phyloP scores from a whole-genome alignment of 2,329 filamentous ascomycete genomes.

The Hypomyces rosellus region DNA sequence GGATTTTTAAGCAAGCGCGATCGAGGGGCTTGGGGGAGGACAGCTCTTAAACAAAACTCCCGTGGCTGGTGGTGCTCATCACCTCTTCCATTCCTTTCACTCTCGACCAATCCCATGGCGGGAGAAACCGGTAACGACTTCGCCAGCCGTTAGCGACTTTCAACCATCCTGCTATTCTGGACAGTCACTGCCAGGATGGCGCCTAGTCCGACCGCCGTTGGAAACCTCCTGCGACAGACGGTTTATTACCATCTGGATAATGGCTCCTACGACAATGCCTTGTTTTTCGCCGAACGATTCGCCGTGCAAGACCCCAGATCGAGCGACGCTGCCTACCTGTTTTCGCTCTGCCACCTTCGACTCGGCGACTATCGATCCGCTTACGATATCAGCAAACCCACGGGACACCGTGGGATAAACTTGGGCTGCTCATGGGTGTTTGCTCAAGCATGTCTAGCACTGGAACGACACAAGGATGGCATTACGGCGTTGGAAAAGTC shows the following conservation, averaged over 20 bases:
- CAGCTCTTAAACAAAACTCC: neutral
- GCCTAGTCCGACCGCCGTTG: slow-evolving; percentile 44
- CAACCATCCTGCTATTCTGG: slow-evolving; percentile 6
- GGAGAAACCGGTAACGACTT: slow-evolving; percentile 19
- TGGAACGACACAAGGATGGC: slow-evolving; percentile 76
- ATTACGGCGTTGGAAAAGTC: slow-evolving; percentile 78
- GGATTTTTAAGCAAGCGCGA: neutral
- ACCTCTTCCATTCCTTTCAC: neutral
- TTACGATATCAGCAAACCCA: slow-evolving; percentile 70
- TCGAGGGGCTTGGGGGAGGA: neutral
- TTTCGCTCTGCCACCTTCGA: slow-evolving; percentile 78
- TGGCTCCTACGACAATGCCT: slow-evolving; percentile 78
- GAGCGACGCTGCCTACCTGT: slow-evolving; percentile 72
- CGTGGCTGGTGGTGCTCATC: neutral
- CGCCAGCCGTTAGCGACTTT: slow-evolving; percentile 7
- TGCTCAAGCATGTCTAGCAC: slow-evolving; percentile 76
- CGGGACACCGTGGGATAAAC: slow-evolving; percentile 65
- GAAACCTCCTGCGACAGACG: slow-evolving; percentile 50
- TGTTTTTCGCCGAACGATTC: slow-evolving; percentile 87
- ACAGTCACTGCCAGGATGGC: slow-evolving; percentile 39
- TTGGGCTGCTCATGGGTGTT: slow-evolving; percentile 87
- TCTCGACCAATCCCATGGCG: slow-evolving; percentile 19
- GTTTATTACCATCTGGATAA: slow-evolving; percentile 78
- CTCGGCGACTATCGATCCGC: slow-evolving; percentile 79
- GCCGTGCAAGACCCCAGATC: slow-evolving; percentile 77